Conservation (phyloP, 345 rosid species). For the Fremontodendron californicum region DNA sequence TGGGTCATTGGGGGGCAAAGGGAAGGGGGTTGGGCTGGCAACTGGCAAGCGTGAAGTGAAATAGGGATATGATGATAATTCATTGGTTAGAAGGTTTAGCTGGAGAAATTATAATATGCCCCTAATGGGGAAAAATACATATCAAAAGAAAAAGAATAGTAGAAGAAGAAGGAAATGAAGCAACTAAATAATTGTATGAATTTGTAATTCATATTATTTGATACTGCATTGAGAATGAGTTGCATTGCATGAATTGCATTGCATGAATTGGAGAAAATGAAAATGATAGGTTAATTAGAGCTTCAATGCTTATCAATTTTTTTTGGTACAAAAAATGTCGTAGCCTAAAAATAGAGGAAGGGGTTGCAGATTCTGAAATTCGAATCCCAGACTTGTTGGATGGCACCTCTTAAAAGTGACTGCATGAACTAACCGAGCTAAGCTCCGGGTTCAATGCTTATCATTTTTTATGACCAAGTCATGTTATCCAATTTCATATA, state of each 20-base stretch:
- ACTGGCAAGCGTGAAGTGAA: constrained; percentile 2
- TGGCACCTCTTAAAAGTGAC: too few relatives aligned
- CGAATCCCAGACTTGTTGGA: too few relatives aligned
- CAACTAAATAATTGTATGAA: neutral
- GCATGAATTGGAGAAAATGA: neutral
- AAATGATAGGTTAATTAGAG: neutral
- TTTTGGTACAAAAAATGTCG: too few relatives aligned
- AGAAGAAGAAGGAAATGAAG: neutral
- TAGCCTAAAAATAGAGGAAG: too few relatives aligned
- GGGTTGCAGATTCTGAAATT: too few relatives aligned
- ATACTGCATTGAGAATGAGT: neutral
- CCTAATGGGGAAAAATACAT: neutral
- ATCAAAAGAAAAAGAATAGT: neutral
- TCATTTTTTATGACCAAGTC: too few relatives aligned
- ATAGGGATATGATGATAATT: neutral
- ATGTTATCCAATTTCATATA: too few relatives aligned
- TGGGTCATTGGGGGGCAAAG: neutral
- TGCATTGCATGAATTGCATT: neutral
- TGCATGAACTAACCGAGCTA: too few relatives aligned
- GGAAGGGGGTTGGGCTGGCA: constrained; percentile 4
- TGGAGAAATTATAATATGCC: neutral
- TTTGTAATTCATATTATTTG: neutral
- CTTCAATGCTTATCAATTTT: neutral
- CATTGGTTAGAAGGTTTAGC: neutral
- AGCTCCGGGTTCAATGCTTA: too few relatives aligned